Evolutionary conservation across 805 yeast genomes (phyloP).

Genomic region (Tetrapisispora fleetii): DNA sequence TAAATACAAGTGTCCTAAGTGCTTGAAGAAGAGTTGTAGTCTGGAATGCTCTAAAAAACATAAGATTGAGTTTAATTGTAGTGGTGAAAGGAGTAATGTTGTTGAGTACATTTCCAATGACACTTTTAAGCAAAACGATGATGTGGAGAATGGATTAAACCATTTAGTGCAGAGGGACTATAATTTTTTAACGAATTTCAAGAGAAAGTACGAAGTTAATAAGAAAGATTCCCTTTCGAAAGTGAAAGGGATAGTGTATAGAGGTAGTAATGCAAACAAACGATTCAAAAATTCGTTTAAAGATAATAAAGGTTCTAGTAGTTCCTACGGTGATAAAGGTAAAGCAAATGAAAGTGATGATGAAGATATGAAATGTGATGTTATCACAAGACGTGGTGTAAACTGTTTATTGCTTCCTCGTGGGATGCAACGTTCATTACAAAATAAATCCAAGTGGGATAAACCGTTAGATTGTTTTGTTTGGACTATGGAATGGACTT

Average conservation of each 20-base stretch:
- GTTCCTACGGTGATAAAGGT: not conserved
- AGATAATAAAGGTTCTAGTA: constrained; percentile 3
- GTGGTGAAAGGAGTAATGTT: constrained; percentile 51
- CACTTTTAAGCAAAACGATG: constrained; percentile 32
- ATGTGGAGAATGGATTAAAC: constrained; percentile 32
- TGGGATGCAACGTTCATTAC: constrained; percentile 61
- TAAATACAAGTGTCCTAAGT: constrained; percentile 78
- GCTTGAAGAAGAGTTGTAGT: constrained; percentile 58
- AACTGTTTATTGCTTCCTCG: constrained; percentile 50
- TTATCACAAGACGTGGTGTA: constrained; percentile 51
- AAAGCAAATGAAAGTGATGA: constrained; percentile 2
- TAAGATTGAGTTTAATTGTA: constrained; percentile 51
- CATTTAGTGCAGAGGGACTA: constrained; percentile 66
- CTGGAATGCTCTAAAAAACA: constrained; percentile 63
- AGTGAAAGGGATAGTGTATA: constrained; percentile 35
- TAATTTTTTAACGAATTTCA: constrained; percentile 54
- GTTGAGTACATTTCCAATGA: constrained; percentile 44
- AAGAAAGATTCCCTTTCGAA: constrained; percentile 40
- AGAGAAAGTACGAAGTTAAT: constrained; percentile 50
- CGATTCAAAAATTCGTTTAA: constrained; percentile 13
- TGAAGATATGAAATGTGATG: constrained; percentile 11
- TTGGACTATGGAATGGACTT: constrained; percentile 76
- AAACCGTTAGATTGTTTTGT: constrained; percentile 46
- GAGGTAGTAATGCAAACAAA: constrained; percentile 13
- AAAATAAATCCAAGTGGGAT: constrained; percentile 65